A percentile compares a stretch with the other conserved stretches of the same genome.
phyloP scores from a whole-genome alignment of 2,329 filamentous ascomycete genomes.

The Aspergillus sojae region DNA sequence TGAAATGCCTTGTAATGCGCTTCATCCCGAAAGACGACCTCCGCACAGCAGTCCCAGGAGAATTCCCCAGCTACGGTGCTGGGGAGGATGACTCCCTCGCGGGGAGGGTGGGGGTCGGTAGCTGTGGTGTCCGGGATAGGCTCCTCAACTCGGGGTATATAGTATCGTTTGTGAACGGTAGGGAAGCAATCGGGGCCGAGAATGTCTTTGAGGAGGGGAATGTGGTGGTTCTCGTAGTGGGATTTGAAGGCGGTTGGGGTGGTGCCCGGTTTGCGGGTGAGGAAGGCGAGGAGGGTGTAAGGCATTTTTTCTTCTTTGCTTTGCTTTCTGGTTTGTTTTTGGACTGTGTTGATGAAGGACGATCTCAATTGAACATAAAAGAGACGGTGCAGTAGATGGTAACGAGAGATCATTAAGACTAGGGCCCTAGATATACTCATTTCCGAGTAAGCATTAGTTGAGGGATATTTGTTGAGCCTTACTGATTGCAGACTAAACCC shows the following conservation, averaged over 20 bases:
- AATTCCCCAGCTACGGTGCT: not conserved
- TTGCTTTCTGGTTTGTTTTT: too few relatives aligned
- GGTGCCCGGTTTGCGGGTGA: not conserved
- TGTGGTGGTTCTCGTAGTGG: not conserved
- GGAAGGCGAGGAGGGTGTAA: not conserved
- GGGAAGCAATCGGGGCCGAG: not conserved
- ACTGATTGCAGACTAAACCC: not conserved
- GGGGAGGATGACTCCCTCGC: not conserved
- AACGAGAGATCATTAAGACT: not conserved
- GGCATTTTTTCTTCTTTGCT: too few relatives aligned
- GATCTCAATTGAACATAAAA: too few relatives aligned
- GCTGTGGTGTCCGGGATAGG: too few relatives aligned
- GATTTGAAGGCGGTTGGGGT: not conserved
- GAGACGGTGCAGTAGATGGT: too few relatives aligned
- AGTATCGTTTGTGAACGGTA: not conserved
- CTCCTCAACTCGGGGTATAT: not conserved
- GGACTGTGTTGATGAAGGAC: too few relatives aligned
- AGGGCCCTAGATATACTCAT: not conserved
- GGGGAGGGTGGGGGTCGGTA: too few relatives aligned
- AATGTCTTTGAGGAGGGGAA: not conserved
- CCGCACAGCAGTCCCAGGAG: not conserved
- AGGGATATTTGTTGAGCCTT: not conserved
- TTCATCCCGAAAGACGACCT: not conserved
- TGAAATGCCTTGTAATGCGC: not conserved
- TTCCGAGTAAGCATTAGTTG: not conserved